Evolutionary conservation across 163 green algal species (phyloP), one percentile per base, ranked within the genome.

Genomic region (Botryococcus braunii): DNA sequence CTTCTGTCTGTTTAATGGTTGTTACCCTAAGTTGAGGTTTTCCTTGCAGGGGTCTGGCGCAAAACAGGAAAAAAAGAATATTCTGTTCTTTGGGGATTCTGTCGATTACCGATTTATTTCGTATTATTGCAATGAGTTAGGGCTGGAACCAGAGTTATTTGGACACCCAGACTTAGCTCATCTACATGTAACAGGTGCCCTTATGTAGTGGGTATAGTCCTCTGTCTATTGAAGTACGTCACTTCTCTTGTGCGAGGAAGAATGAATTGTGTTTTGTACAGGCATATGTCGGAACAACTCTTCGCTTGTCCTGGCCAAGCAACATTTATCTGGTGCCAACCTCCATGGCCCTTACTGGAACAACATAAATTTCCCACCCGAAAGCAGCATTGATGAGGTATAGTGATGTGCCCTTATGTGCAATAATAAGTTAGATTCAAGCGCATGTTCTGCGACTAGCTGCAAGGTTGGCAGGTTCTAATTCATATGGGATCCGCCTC

Each of bases 241-340:
- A n/a, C n/a, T n/a, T n/a, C n/a, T n/a, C n/a, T n/a, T n/a, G n/a
- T n/a, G n/a, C n/a, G n/a, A n/a, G n/a, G n/a, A n/a, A n/a, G n/a
- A n/a, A n/a, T n/a, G n/a, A n/a, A n/a, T n/a, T n/a, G 46, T 55
- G 17, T 21, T 17, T 55, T 17, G 46, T 55, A 21, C 46, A 55
- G 46, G 46, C 27, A 63, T 63, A 34, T 63, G 56, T n/a, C n/a
- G n/a, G n/a, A n/a, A n/a, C n/a, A n/a, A n/a, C n/a, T 35, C 56
- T 3, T 47, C 40, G 27, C 7, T 63, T 34, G 41, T 35, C 9
- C 9, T 63, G 56, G 56, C 56, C 56, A 63, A 63, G 56, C 31
- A 63, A 1, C 56, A 63, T 35, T 47, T 63, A 13, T 63, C 56
- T 23, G 40, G 34, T 25, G 56, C 31, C 23, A 47, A 34, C 56